phyloP scores from a whole-genome alignment of 805 yeast species.

The Pichia phayaonensis region DNA sequence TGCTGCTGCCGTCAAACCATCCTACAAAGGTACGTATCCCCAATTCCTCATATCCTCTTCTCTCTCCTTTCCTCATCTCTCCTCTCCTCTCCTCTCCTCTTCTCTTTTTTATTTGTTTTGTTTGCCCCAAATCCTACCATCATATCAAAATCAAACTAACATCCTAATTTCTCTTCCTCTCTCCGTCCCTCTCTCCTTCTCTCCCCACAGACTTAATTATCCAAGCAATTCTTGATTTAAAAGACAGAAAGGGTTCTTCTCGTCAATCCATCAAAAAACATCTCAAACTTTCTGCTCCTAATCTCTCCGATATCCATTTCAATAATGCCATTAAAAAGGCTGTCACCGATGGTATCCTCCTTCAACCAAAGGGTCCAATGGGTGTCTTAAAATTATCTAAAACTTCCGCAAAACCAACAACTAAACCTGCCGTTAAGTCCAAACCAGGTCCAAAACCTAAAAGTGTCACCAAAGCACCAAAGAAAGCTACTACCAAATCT shows the following conservation, averaged over 20 bases:
- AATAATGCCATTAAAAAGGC: conserved; percentile 76
- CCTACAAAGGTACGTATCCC: not conserved
- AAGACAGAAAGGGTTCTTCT: conserved; percentile 76
- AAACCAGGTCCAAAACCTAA: conserved; percentile 16
- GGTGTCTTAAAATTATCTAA: conserved; percentile 51
- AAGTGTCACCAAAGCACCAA: not conserved
- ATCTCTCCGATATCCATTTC: conserved; percentile 68
- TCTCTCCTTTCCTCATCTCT: not conserved
- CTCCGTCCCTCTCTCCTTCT: not conserved
- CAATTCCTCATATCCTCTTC: no score
- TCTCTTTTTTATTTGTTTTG: no score
- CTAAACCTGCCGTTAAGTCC: conserved; percentile 24
- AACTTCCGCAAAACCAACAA: conserved; percentile 27
- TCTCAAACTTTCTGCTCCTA: conserved; percentile 46
- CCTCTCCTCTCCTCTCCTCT: no score
- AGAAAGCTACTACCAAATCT: not conserved
- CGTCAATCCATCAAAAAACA: conserved; percentile 87
- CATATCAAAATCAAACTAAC: no score
- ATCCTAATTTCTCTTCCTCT: not conserved
- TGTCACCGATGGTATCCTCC: conserved; percentile 65
- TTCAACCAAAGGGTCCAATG: conserved; percentile 85
- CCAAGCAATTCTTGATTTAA: conserved; percentile 61
- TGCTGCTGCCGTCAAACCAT: not conserved
- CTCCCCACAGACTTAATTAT: conserved; percentile 51
- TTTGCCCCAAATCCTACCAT: no score